A percentile compares a stretch with the other conserved stretches of the same genome.
Evolutionary conservation across 2,329 filamentous ascomycete species (phyloP).

Genomic region (Biscogniauxia marginata): DNA sequence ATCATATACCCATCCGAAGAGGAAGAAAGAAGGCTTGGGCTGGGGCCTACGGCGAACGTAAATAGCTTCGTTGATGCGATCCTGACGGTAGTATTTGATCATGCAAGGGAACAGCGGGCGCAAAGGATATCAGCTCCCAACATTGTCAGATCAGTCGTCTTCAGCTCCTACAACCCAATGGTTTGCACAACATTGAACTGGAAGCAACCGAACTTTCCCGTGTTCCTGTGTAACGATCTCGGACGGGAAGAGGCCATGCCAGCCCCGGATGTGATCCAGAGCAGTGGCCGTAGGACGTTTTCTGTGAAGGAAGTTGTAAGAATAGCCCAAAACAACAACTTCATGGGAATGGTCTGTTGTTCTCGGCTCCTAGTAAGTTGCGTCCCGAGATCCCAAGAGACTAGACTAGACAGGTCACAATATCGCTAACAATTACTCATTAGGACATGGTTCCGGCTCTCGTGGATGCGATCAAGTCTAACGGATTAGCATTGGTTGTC

Average conservation of each 20-base stretch:
- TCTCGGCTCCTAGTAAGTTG: constrained; percentile 76
- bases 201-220: constrained; percentile 98
- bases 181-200: constrained; percentile 95
- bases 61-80: constrained; percentile 85
- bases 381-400: neutral
- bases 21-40: constrained; percentile 68
- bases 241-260: constrained; percentile 57
- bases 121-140: constrained; percentile 65
- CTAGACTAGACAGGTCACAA: neutral
- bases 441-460: constrained; percentile 92
- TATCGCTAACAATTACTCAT: constrained; percentile 18
- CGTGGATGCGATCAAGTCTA: constrained; percentile 89
- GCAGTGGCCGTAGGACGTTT: constrained; percentile 70
- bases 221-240: constrained; percentile 92
- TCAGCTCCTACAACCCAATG: constrained; percentile 87
- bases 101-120: constrained; percentile 67
- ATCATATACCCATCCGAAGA: constrained; percentile 77
- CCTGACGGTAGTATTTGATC: constrained; percentile 83
- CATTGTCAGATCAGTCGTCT: constrained; percentile 81
- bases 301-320: constrained; percentile 95
- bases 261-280: constrained; percentile 38
- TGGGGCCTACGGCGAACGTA: constrained; percentile 76
- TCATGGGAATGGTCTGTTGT: constrained; percentile 94
- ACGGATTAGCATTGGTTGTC: constrained; percentile 86
- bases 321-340: constrained; percentile 92